Evolutionary conservation across 2,329 filamentous ascomycete genomes (phyloP).

Genomic region (Talaromyces marneffei): DNA sequence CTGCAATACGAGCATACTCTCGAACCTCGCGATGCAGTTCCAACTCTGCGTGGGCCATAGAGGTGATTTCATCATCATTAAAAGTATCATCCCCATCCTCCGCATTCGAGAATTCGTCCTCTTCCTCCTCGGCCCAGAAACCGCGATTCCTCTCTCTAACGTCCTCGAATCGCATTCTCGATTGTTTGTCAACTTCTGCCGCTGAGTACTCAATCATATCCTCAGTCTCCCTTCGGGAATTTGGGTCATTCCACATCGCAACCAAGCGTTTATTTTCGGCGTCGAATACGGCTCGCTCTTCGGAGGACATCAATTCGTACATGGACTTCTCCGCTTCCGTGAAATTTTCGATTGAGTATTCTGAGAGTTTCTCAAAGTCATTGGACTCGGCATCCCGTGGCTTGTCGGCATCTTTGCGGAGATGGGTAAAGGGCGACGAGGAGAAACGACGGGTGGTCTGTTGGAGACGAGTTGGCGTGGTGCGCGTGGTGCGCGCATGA

Average conservation of each 20-base stretch:
- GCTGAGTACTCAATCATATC: conserved; percentile 30
- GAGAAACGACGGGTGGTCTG: conserved; percentile 30
- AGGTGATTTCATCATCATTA: conserved; percentile 76
- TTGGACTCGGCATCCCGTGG: conserved; percentile 25
- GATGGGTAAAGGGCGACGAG: conserved; percentile 27
- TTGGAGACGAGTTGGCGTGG: conserved; percentile 12
- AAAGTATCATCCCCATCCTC: conserved; percentile 52
- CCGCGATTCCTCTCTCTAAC: conserved; percentile 23
- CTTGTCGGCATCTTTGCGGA: conserved; percentile 26
- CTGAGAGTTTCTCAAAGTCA: conserved; percentile 27
- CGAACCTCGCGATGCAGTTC: conserved; percentile 83
- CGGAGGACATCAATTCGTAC: conserved; percentile 35
- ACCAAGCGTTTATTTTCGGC: conserved; percentile 31
- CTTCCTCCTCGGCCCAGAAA: conserved; percentile 42
- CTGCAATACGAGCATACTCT: conserved; percentile 78
- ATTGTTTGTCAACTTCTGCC: conserved; percentile 27
- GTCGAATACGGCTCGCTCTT: conserved; percentile 33
- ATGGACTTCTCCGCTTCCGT: conserved; percentile 30
- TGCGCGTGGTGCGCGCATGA: conserved; percentile 6
- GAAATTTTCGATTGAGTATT: conserved; percentile 34
- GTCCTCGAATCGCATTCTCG: conserved; percentile 27
- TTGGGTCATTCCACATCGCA: conserved; percentile 34
- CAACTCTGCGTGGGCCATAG: conserved; percentile 76
- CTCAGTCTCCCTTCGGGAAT: conserved; percentile 24
- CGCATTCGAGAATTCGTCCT: conserved; percentile 39